phyloP scores from a whole-genome alignment of 2,329 filamentous ascomycete species.

The Ophiocordyceps robertsii region DNA sequence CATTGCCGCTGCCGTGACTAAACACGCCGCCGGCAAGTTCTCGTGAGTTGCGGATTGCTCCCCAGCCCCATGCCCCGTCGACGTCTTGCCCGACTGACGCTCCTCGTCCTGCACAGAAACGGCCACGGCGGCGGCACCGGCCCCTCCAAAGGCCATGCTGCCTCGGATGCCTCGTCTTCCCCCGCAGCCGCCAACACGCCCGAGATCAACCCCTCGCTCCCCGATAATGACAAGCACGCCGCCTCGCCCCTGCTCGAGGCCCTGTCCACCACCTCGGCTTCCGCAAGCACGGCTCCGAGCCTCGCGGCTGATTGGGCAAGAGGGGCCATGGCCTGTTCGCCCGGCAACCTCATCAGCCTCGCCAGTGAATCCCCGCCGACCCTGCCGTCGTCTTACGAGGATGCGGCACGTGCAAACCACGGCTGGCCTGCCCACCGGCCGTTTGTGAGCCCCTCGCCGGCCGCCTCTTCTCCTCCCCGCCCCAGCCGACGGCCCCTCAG shows the following conservation, averaged over 20 bases:
- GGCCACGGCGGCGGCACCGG: constrained; percentile 15
- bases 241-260: constrained; percentile 34
- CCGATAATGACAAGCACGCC: constrained; percentile 28
- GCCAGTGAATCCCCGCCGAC: constrained; percentile 39
- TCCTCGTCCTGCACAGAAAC: constrained; percentile 5
- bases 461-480: constrained; percentile 25
- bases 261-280: constrained; percentile 33
- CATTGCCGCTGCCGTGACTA: constrained; percentile 39
- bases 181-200: constrained; percentile 25
- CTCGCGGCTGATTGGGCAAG: constrained; percentile 32
- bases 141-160: constrained; percentile 19
- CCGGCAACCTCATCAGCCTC: constrained; percentile 37
- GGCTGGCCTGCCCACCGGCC: constrained; percentile 32
- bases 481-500: constrained; percentile 33
- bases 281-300: constrained; percentile 33
- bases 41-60: constrained; percentile 24
- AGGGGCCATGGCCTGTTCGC: constrained; percentile 30
- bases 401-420: constrained; percentile 27
- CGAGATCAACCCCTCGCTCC: constrained; percentile 26
- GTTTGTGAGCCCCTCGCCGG: constrained; percentile 28
- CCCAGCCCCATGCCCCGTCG: constrained; percentile 5
- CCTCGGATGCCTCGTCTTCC: constrained; percentile 30
- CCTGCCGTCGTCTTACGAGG: constrained; percentile 38
- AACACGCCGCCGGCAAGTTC: constrained; percentile 37
- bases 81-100: constrained; percentile 13